Evolutionary conservation across 2,329 filamentous ascomycete species (phyloP).

Genomic region (Stagonosporopsis tanaceti): DNA sequence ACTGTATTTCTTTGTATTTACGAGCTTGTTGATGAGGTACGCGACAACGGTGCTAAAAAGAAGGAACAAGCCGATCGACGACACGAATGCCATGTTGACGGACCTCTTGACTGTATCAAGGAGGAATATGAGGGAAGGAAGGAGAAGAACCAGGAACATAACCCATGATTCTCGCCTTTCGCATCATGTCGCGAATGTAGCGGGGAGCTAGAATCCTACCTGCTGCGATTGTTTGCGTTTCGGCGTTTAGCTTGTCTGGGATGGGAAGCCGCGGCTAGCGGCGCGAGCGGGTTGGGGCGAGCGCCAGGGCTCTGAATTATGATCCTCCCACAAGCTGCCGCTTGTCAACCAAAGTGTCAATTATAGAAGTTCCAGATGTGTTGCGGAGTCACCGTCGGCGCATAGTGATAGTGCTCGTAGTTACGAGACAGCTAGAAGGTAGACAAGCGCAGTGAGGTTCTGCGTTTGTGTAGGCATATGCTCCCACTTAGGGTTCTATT

Average conservation of each 20-base stretch:
- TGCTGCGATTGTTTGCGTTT: slow-evolving; percentile 8
- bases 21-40: slow-evolving; percentile 23
- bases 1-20: slow-evolving; percentile 16
- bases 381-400: neutral
- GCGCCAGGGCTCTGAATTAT: slow-evolving; percentile 3
- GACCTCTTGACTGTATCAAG: neutral
- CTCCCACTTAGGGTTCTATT: neutral
- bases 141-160: neutral
- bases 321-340: slow-evolving; percentile 6
- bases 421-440: neutral
- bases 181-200: slow-evolving; percentile 4
- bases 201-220: slow-evolving; percentile 1
- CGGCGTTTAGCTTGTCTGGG: slow-evolving; percentile 14
- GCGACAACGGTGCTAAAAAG: slow-evolving; percentile 19
- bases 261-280: slow-evolving; percentile 11
- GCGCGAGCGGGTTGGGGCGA: slow-evolving; percentile 18
- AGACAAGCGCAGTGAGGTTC: neutral
- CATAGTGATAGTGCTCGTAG: neutral
- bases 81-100: slow-evolving; percentile 16
- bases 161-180: neutral
- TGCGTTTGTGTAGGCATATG: neutral
- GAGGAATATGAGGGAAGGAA: neutral
- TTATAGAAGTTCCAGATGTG: neutral
- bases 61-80: slow-evolving; percentile 32
- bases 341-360: slow-evolving; percentile 3